A percentile compares a stretch with the other conserved stretches of the same genome.
These are phyloP conservation scores for Plasmodium cynomolgi DNA, from an alignment of 169 alveolate genomes.

Conservation along the genomic window DNA sequence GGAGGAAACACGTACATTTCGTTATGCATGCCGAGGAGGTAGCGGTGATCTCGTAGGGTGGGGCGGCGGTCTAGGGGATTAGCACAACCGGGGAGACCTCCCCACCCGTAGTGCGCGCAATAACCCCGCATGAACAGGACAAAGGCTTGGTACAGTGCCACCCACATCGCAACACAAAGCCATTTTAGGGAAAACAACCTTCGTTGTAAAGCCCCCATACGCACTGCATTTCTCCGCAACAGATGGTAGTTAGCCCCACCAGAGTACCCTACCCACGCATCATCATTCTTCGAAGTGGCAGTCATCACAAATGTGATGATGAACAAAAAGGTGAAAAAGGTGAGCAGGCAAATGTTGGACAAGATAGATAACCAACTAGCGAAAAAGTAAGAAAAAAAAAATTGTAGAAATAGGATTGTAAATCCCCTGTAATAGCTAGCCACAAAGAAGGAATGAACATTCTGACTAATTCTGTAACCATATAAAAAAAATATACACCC, in stretches of 20 bases:
- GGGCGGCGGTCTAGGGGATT: neutral
- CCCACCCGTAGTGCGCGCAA: neutral
- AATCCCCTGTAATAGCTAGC: conserved; percentile 23
- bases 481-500: conserved; percentile 30
- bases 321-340: neutral
- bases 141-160: conserved; percentile 21
- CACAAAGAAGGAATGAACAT: conserved; percentile 13
- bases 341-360: conserved; percentile 10
- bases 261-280: neutral
- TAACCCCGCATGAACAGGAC: conserved; percentile 20
- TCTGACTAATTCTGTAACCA: conserved; percentile 7
- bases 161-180: neutral
- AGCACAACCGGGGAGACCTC: neutral
- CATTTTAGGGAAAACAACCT: conserved; percentile 23
- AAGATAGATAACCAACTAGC: conserved; percentile 3
- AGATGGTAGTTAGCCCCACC: neutral
- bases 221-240: neutral
- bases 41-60: neutral
- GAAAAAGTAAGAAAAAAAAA: conserved; percentile 49
- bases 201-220: neutral
- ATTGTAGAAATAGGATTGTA: conserved; percentile 28
- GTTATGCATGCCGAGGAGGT: conserved; percentile 4
- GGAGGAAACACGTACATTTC: conserved; percentile 23
- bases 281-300: neutral
- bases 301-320: conserved; percentile 3